Evolutionary conservation across 495 filamentous ascomycete genomes (phyloP), one percentile per base, ranked within the genome.

Genomic region (Penicillium paradoxum): DNA sequence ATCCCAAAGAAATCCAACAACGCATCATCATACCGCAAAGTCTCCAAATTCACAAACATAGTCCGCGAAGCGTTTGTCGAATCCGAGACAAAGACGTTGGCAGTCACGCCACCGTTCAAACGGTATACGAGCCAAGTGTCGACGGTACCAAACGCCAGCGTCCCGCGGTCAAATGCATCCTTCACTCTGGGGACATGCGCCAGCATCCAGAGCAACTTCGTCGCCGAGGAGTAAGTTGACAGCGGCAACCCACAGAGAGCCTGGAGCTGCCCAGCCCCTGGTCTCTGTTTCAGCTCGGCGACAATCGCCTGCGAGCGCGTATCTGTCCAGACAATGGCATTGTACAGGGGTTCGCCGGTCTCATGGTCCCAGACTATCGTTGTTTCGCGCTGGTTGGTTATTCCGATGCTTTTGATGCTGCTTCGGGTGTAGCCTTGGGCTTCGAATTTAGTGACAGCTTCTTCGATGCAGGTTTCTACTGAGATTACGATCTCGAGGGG

Each of bases 371-470:
- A 97, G 18, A 93, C 85, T 3, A 97, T 79, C 0, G 88, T 95
- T 33, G 92, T 97, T 76, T 97, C 92, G 58, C 92, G 84, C 72
- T 97, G 92, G 71, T 92, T 97, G 43, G 92, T 95, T 65, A 97
- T 91, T 47, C 92, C 92, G 60, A 97, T 81, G 18, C 86, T 82
- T 55, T 88, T 85, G 63, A 97, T 90, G 58, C 82, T 76, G 36
- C 73, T 71, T 36, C 83, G 79, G 18, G 75, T 73, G 72, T 88
- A 76, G 38, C 92, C 91, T 41, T 79, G 69, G 37, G 75, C 70
- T 46, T 82, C 70, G 70, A 96, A 95, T 44, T 82, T 68, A 55
- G 76, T 75, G 46, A 87, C 82, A 7, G 90, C 91, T 60, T 80
- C 77, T 42, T 90, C 84, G 52, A 97, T 90, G 73, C 92, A 97